Evolutionary conservation across 129 eudicot genomes (phyloP), one percentile per base, ranked within the genome.

Genomic region (Centaurea solstitialis): DNA sequence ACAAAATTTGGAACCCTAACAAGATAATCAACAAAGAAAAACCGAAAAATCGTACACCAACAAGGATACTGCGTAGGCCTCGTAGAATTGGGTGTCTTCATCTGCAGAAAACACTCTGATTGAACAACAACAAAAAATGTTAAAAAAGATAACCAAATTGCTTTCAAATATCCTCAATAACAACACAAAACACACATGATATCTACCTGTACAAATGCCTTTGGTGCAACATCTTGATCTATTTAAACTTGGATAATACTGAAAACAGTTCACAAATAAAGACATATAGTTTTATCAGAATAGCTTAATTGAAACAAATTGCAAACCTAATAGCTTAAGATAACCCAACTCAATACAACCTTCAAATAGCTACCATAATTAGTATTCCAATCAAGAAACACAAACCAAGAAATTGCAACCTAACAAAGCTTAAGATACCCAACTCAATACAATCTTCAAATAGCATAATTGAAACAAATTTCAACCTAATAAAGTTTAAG

Each of bases 41-140:
- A 70, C 68, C 1, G 1, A 10, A 28, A 28, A 3, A 33, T 75
- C 0, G 26, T 47, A 75, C 9, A 79, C 11, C 17, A 62, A 38
- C 30, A 85, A 93, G 95, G 96, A 96, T 96, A 96, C 99, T 93
- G 97, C 7, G 98, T 93, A 6, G 99, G 99, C 3, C 91, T 92
- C 20, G 96, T 89, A 2, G 99, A 96, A 87, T 93, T 88, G 22
- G 99, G 99, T 23, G 94, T 96, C 91, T 96, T 96, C 99, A 96
- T 93, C 91, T 96, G 98, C 87, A 96, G 79, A 77, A 96, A 96
- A 77, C 99, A 96, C 87, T 96, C 99, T 96, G 85, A 62, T 50
- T 64, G 62, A 81, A 76, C 38, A 61, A 45, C 50, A 73, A 7
- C 18, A 21, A 73, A 7, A 24, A 11, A 12, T 11, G 79, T 82